phyloP scores from a whole-genome alignment of 2,329 filamentous ascomycete species.

The Trichoderma polysporum region DNA sequence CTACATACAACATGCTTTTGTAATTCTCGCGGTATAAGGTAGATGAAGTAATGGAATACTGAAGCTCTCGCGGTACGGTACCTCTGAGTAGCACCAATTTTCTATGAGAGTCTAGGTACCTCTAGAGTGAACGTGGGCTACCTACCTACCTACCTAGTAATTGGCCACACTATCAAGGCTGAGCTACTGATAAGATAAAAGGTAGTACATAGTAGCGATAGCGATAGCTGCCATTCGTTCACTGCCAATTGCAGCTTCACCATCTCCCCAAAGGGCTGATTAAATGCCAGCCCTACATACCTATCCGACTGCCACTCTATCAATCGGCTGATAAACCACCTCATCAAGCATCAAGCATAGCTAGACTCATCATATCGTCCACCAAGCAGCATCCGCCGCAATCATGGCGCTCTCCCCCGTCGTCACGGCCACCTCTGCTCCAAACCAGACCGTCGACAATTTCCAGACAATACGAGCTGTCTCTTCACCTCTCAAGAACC shows the following conservation, averaged over 20 bases:
- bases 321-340: not conserved
- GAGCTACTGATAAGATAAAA: constrained; percentile 3
- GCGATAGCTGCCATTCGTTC: not conserved
- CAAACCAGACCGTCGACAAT: constrained; percentile 36
- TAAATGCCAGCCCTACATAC: not conserved
- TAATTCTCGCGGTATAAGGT: not conserved
- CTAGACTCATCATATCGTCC: not conserved
- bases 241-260: not conserved
- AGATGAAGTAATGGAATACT: not conserved
- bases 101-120: not conserved
- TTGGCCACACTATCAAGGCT: not conserved
- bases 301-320: too few species aligned
- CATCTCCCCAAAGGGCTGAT: not conserved
- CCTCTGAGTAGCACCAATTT: not conserved
- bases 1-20: too few species aligned
- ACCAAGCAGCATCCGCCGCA: not conserved
- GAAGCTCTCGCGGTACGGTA: not conserved
- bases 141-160: not conserved
- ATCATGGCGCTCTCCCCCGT: constrained; percentile 50
- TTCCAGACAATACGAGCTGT: constrained; percentile 35
- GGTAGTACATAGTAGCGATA: not conserved
- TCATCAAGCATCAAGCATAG: not conserved
- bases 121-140: not conserved
- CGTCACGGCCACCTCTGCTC: constrained; percentile 32
- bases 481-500: constrained; percentile 47